phyloP scores from a whole-genome alignment of 139 green algal genomes.

The Chlorella sp. region DNA sequence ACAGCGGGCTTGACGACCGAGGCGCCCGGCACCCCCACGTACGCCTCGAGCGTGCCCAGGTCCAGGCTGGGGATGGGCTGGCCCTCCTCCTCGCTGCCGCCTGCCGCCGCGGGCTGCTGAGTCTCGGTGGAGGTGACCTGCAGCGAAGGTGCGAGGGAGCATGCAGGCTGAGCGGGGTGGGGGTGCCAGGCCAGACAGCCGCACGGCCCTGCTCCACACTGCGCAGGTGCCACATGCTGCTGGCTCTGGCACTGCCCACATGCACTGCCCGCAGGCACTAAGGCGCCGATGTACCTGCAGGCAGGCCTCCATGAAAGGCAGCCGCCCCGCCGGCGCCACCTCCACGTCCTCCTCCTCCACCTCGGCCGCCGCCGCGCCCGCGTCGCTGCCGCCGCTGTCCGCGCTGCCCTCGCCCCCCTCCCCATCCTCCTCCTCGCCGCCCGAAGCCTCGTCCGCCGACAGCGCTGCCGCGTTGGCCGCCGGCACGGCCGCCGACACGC shows the following conservation, averaged over 20 bases:
- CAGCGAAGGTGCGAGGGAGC: too few relatives aligned
- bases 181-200: too few relatives aligned
- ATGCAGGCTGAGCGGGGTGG: too few relatives aligned
- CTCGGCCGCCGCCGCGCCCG: neutral
- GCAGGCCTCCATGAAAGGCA: constrained; percentile 46
- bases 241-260: too few relatives aligned
- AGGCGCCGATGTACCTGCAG: constrained; percentile 15
- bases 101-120: neutral
- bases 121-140: too few relatives aligned
- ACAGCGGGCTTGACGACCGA: constrained; percentile 19
- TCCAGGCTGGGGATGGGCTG: constrained; percentile 34
- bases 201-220: too few relatives aligned
- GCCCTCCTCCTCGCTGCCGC: constrained; percentile 16
- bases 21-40: constrained; percentile 35
- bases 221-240: too few relatives aligned
- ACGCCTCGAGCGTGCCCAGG: constrained; percentile 29
- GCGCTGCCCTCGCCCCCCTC: neutral
- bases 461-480: neutral
- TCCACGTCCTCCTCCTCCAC: constrained; percentile 17
- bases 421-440: neutral
- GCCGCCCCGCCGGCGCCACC: constrained; percentile 32
- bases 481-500: neutral
- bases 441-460: neutral
- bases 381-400: neutral
- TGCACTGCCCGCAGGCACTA: too few relatives aligned